Evolutionary conservation across 2,329 filamentous ascomycete species (phyloP).

Genomic region (Anisogramma anomala): DNA sequence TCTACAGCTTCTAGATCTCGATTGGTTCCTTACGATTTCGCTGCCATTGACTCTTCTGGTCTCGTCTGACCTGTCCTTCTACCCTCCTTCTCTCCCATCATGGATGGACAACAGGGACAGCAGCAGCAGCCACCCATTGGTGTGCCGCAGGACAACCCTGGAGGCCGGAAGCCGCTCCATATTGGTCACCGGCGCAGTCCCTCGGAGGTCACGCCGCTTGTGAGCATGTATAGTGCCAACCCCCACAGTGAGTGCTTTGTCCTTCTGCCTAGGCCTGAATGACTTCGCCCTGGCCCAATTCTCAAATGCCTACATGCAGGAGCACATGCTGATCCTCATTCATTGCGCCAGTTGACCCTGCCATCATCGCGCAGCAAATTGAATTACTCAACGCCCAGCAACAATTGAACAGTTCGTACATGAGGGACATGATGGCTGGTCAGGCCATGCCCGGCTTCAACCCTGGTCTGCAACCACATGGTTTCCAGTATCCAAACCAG

Average conservation of each 20-base stretch:
- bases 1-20: no score
- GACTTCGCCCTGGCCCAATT: no score
- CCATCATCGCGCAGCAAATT: slow-evolving; percentile 95
- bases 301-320: no score
- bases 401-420: slow-evolving; percentile 94
- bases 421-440: slow-evolving; percentile 86
- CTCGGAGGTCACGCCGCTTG: slow-evolving; percentile 90
- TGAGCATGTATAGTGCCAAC: slow-evolving; percentile 69
- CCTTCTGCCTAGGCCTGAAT: neutral
- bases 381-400: slow-evolving; percentile 72
- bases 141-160: slow-evolving; percentile 60
- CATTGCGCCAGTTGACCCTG: slow-evolving; percentile 68
- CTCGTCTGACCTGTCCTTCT: neutral
- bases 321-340: slow-evolving; percentile 7
- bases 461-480: slow-evolving; percentile 66
- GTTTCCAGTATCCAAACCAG: slow-evolving; percentile 82
- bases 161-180: slow-evolving; percentile 74
- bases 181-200: slow-evolving; percentile 95
- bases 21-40: no score
- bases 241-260: slow-evolving; percentile 46
- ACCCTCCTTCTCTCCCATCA: slow-evolving; percentile 32
- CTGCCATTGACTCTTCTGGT: no score
- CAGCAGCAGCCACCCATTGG: slow-evolving; percentile 40
- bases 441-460: slow-evolving; percentile 66
- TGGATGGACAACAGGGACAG: slow-evolving; percentile 49